Conservation (phyloP, 495 filamentous ascomycete species). For the Neurospora sp. region DNA sequence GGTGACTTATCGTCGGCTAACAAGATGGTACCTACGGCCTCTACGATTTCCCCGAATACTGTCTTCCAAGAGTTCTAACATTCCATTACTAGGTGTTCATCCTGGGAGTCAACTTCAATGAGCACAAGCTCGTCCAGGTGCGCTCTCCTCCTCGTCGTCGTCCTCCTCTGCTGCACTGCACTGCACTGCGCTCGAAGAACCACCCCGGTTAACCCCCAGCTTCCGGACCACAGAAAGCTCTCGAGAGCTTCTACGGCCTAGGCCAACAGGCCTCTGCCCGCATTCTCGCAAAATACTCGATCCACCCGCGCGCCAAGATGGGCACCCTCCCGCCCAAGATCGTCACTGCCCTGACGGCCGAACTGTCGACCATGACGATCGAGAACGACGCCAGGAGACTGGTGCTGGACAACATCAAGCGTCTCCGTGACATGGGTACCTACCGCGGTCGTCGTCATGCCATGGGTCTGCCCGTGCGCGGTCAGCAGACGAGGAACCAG, state of each 20-base stretch:
- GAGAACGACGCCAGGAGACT: constrained; percentile 78
- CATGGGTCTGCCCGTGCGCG: constrained; percentile 74
- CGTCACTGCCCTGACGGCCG: constrained; percentile 66
- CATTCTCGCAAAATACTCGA: constrained; percentile 76
- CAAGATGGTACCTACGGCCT: constrained; percentile 18
- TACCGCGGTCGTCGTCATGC: constrained; percentile 88
- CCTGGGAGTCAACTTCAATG: constrained; percentile 74
- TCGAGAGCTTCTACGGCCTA: constrained; percentile 84
- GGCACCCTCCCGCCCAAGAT: constrained; percentile 60
- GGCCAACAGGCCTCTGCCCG: constrained; percentile 58
- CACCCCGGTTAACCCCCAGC: not conserved
- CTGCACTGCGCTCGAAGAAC: not conserved
- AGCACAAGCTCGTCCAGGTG: constrained; percentile 72
- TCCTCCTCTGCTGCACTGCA: not conserved
- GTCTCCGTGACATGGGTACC: constrained; percentile 81
- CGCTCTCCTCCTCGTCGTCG: constrained; percentile 15
- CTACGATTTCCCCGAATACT: not conserved
- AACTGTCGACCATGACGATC: constrained; percentile 83
- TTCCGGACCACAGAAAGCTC: constrained; percentile 53
- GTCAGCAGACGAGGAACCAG: constrained; percentile 79
- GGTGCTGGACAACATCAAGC: constrained; percentile 70
- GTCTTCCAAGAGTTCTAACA: not conserved
- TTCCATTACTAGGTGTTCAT: constrained; percentile 57
- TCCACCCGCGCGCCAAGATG: constrained; percentile 71
- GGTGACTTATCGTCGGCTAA: constrained; percentile 10